These are phyloP conservation scores for Aureobasidium sp. DNA, from an alignment of 2,329 filamentous ascomycete genomes.

Conservation along the genomic window DNA sequence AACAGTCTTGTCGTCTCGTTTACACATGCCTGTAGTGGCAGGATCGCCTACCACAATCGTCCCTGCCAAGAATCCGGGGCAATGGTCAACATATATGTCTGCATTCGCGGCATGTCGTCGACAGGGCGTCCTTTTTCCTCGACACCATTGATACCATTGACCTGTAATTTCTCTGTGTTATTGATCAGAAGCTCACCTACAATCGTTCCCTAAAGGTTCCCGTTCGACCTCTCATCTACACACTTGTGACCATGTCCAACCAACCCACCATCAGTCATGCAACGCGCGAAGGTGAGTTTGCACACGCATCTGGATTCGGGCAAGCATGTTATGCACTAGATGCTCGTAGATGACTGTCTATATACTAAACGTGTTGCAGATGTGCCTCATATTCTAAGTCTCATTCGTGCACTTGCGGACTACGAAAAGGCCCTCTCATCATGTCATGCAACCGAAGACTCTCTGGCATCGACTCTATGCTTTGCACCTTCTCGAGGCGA, in stretches of 20 bases:
- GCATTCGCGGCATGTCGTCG: background rate
- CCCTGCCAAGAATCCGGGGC: slow-evolving; percentile 2
- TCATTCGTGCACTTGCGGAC: slow-evolving; percentile 79
- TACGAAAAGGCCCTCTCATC: slow-evolving; percentile 73
- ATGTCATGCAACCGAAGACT: slow-evolving; percentile 72
- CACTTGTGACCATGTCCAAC: background rate
- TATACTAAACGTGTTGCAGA: slow-evolving; percentile 47
- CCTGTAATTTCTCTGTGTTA: background rate
- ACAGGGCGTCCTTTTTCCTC: background rate
- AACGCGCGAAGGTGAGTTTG: slow-evolving; percentile 48
- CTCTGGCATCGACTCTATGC: slow-evolving; percentile 67
- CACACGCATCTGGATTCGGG: background rate
- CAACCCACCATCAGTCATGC: slow-evolving; percentile 50
- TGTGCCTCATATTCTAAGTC: slow-evolving; percentile 67
- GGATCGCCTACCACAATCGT: background rate
- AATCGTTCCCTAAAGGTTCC: no score
- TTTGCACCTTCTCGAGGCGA: slow-evolving; percentile 53
- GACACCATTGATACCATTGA: background rate
- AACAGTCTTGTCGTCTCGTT: no score
- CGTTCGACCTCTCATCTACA: no score
- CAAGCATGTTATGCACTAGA: background rate
- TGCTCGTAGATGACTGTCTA: background rate
- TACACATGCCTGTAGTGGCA: no score
- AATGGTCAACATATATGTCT: background rate
- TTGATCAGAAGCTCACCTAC: no score